Conservation (phyloP, 2,329 filamentous ascomycete genomes). For the Mycosphaerella sp. region DNA sequence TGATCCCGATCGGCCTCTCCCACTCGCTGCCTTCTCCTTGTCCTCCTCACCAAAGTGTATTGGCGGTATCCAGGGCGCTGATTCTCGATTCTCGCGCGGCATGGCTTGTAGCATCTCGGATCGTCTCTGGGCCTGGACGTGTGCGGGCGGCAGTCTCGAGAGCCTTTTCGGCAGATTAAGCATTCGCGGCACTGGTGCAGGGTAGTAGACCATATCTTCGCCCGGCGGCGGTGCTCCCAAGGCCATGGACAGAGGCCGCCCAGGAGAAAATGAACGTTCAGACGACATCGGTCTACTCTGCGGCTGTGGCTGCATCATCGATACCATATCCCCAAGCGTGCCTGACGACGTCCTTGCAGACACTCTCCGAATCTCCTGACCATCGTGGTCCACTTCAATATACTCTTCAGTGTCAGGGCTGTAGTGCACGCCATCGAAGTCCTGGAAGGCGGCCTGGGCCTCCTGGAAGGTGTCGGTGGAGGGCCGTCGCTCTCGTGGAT, state of each 20-base stretch:
- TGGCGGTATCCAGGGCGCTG: slow-evolving; percentile 42
- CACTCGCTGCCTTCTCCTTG: not conserved
- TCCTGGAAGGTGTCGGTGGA: slow-evolving; percentile 60
- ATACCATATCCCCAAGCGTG: slow-evolving; percentile 25
- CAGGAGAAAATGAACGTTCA: slow-evolving; percentile 49
- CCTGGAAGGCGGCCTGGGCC: slow-evolving; percentile 61
- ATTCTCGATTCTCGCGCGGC: slow-evolving; percentile 48
- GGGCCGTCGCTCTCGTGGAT: slow-evolving; percentile 39
- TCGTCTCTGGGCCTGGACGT: slow-evolving; percentile 61
- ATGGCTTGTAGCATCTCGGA: slow-evolving; percentile 58
- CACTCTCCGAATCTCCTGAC: slow-evolving; percentile 30
- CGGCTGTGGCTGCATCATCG: slow-evolving; percentile 28
- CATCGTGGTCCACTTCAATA: slow-evolving; percentile 29
- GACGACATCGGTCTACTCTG: slow-evolving; percentile 6
- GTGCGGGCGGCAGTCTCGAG: slow-evolving; percentile 62
- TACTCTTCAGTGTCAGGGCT: slow-evolving; percentile 46
- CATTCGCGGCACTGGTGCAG: slow-evolving; percentile 88
- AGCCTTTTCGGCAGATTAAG: slow-evolving; percentile 85
- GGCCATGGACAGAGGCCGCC: slow-evolving; percentile 5
- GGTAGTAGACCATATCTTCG: slow-evolving; percentile 87
- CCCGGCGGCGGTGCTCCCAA: slow-evolving; percentile 54
- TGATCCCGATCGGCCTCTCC: not conserved
- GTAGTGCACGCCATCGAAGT: slow-evolving; percentile 77
- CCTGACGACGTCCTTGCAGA: slow-evolving; percentile 30
- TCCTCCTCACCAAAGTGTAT: slow-evolving; percentile 20